Percentiles rank a stretch among this genome's conserved stretches.
Conservation (phyloP, 805 yeast species). For the Saccharomycopsis amapae region DNA sequence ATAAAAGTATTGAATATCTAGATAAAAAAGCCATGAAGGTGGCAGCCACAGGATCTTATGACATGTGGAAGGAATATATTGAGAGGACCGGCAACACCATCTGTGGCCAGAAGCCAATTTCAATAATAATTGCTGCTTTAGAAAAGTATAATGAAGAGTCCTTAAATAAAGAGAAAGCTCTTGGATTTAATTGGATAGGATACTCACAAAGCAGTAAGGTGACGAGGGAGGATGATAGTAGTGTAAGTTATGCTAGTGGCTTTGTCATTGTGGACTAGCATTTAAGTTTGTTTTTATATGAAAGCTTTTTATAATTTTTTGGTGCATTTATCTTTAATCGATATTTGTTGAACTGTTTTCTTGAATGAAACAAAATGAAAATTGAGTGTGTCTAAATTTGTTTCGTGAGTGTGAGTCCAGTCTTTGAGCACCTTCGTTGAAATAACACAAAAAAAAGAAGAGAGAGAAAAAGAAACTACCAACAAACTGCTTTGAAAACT, state of each 20-base stretch:
- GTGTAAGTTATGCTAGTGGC: conserved; percentile 91
- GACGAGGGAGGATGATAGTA: conserved; percentile 45
- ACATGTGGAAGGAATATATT: conserved; percentile 62
- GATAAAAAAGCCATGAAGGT: conserved; percentile 68
- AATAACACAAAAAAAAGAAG: no score
- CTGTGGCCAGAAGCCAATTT: conserved; percentile 85
- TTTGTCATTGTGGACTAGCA: conserved; percentile 43
- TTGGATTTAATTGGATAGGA: conserved; percentile 59
- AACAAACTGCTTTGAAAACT: no score
- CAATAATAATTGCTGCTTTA: conserved; percentile 49
- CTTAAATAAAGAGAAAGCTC: conserved; percentile 19
- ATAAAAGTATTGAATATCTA: conserved; percentile 63
- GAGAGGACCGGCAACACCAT: conserved; percentile 74
- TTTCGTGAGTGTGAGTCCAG: no score
- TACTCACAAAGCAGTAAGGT: conserved; percentile 72
- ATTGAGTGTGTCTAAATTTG: no score
- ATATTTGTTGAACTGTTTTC: no score
- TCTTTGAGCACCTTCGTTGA: no score
- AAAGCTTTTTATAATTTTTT: no score
- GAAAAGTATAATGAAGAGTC: conserved; percentile 31
- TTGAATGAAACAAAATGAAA: no score
- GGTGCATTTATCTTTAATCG: no score
- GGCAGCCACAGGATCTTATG: conserved; percentile 47
- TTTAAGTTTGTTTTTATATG: no score
- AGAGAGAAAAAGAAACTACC: no score